Evolutionary conservation across 1,284 basidiomycete genomes (phyloP).

Genomic region (Papiliotrema nemorosa): DNA sequence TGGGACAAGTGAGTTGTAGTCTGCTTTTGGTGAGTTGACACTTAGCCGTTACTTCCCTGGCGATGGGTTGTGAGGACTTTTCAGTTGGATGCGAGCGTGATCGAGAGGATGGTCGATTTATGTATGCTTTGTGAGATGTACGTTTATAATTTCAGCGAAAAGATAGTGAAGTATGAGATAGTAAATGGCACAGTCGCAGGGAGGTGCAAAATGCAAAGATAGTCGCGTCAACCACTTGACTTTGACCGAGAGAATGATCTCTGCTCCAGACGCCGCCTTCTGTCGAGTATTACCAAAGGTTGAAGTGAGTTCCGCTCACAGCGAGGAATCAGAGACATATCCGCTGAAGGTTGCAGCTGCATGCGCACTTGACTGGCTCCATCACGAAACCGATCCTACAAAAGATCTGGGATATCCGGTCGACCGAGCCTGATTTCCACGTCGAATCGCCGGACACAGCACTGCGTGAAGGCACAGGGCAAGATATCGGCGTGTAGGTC

Average conservation of each 20-base stretch:
- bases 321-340: too few relatives aligned
- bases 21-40: background rate
- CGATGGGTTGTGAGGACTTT: background rate
- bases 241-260: too few relatives aligned
- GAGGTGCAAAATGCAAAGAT: background rate
- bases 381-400: slow-evolving; percentile 23
- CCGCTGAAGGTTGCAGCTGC: slow-evolving; percentile 29
- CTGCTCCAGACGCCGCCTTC: slow-evolving; percentile 7
- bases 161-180: too few relatives aligned
- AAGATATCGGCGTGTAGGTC: slow-evolving; percentile 19
- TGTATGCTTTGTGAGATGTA: too few relatives aligned
- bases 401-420: slow-evolving; percentile 19
- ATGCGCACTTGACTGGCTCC: slow-evolving; percentile 30
- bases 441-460: slow-evolving; percentile 11
- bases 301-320: slow-evolving; percentile 13
- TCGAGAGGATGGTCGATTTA: too few relatives aligned
- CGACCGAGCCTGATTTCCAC: slow-evolving; percentile 9
- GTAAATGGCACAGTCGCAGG: background rate
- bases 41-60: background rate
- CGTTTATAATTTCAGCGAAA: too few relatives aligned
- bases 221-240: too few relatives aligned
- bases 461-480: slow-evolving; percentile 18
- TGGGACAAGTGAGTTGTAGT: slow-evolving; percentile 3
- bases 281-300: slow-evolving; percentile 27
- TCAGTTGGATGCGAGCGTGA: too few relatives aligned